A percentile compares a stretch with the other conserved stretches of the same genome.
Evolutionary conservation across 257 asterid species (phyloP).

Genomic region (Solanum microdontum): DNA sequence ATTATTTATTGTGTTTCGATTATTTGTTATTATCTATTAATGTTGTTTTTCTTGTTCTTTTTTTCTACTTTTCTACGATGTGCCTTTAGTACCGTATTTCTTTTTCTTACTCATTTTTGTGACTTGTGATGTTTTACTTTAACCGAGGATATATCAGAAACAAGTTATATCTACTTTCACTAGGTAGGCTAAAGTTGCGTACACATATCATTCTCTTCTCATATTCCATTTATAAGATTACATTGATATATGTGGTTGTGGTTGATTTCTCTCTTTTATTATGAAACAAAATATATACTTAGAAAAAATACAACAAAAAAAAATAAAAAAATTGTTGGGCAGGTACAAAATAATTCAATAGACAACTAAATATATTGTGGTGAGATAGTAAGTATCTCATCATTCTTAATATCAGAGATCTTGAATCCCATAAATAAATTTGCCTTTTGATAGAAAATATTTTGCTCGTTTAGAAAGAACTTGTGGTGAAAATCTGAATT

Average conservation of each 20-base stretch:
- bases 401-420: background rate
- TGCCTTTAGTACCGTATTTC: background rate
- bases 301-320: background rate
- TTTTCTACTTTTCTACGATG: background rate
- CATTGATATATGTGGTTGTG: background rate
- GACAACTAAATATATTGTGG: background rate
- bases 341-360: background rate
- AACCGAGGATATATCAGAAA: background rate
- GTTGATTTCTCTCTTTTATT: background rate
- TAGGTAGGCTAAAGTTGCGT: too few relatives aligned
- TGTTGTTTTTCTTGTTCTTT: too few relatives aligned
- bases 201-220: too few relatives aligned
- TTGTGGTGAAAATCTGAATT: background rate
- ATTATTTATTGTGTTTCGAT: background rate
- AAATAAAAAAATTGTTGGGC: accelerated
- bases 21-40: background rate
- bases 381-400: background rate
- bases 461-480: background rate
- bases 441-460: accelerated
- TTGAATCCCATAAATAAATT: background rate
- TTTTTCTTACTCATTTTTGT: background rate
- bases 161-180: too few relatives aligned
- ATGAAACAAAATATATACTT: background rate
- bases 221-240: background rate
- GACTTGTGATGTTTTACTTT: background rate